Evolutionary conservation across 1,284 basidiomycete species (phyloP).

Genomic region (Kwoniella shivajii): DNA sequence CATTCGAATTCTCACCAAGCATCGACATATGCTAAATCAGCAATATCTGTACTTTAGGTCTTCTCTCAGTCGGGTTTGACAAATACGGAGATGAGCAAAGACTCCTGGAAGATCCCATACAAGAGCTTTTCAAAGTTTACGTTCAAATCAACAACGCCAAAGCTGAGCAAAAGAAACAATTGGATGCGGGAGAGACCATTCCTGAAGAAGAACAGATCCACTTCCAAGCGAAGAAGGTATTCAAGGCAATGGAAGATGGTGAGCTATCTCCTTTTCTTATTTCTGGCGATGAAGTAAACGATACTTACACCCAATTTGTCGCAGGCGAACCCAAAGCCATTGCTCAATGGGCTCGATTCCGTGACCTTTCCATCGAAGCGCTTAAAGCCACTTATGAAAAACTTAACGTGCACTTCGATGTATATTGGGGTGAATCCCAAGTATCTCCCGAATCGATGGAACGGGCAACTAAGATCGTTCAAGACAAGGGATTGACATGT

Average conservation of each 20-base stretch:
- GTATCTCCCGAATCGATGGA: constrained; percentile 80
- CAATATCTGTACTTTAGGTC: constrained; percentile 62
- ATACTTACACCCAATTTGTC: no score
- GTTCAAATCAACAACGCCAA: constrained; percentile 91
- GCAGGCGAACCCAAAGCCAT: constrained; percentile 75
- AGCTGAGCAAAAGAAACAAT: constrained; percentile 56
- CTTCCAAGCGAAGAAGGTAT: constrained; percentile 81
- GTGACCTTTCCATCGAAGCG: constrained; percentile 86
- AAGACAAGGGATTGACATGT: constrained; percentile 59
- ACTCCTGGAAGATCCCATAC: constrained; percentile 86
- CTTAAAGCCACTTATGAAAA: constrained; percentile 88
- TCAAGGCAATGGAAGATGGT: constrained; percentile 94
- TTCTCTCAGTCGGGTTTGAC: constrained; percentile 91
- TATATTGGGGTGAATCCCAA: constrained; percentile 90
- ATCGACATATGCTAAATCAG: no score
- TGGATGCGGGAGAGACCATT: constrained; percentile 42
- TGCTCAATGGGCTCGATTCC: constrained; percentile 89
- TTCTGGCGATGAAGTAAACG: no score
- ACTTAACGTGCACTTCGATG: constrained; percentile 90
- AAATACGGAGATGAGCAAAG: constrained; percentile 84
- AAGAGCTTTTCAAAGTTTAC: constrained; percentile 86
- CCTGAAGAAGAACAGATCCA: constrained; percentile 61
- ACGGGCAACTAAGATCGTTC: constrained; percentile 61
- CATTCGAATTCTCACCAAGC: no score
- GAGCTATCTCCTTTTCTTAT: constrained; percentile 7